Percentiles rank a stretch among this genome's conserved stretches.
Evolutionary conservation across 169 alveolate genomes (phyloP).

Genomic region (Eimeria tenella): DNA sequence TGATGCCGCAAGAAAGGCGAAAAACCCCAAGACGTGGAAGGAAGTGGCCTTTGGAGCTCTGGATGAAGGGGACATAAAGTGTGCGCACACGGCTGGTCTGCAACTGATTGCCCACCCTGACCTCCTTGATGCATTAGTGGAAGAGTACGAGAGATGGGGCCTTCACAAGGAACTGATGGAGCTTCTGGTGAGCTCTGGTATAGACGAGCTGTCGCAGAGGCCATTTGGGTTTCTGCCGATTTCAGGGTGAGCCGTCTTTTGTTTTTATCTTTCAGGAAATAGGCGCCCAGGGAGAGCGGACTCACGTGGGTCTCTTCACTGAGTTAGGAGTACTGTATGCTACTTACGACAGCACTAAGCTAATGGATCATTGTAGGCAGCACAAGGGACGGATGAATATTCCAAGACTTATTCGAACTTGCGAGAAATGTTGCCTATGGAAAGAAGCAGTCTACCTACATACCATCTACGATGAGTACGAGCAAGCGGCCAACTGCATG

Average conservation of each 20-base stretch:
- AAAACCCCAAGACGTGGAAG: slow-evolving; percentile 96
- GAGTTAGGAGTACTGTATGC: slow-evolving; percentile 99
- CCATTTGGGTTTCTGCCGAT: too few species aligned
- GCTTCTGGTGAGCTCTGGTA: slow-evolving; percentile 86
- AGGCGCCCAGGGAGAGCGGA: slow-evolving; percentile 89
- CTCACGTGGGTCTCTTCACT: slow-evolving; percentile 96
- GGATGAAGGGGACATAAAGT: slow-evolving; percentile 91
- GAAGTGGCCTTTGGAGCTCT: slow-evolving; percentile 97
- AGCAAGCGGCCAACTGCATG: slow-evolving; percentile 97
- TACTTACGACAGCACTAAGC: slow-evolving; percentile 97
- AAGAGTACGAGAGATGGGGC: slow-evolving; percentile 95
- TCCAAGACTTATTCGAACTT: slow-evolving; percentile 96
- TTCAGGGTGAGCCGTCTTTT: neutral
- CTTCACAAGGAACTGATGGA: slow-evolving; percentile 93
- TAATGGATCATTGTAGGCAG: slow-evolving; percentile 96
- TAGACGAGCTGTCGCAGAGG: neutral
- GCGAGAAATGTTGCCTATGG: slow-evolving; percentile 88
- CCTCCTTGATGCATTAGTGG: slow-evolving; percentile 96
- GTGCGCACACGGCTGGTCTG: slow-evolving; percentile 96
- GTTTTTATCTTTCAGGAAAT: slow-evolving; percentile 78
- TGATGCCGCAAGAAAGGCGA: slow-evolving; percentile 99
- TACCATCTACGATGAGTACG: slow-evolving; percentile 97
- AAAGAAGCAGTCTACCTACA: slow-evolving; percentile 93
- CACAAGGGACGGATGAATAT: slow-evolving; percentile 89
- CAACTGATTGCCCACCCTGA: slow-evolving; percentile 99